Base-by-base conservation (phyloP, 208 protist genomes). In the Vickermania ingenoplastis region DNA sequence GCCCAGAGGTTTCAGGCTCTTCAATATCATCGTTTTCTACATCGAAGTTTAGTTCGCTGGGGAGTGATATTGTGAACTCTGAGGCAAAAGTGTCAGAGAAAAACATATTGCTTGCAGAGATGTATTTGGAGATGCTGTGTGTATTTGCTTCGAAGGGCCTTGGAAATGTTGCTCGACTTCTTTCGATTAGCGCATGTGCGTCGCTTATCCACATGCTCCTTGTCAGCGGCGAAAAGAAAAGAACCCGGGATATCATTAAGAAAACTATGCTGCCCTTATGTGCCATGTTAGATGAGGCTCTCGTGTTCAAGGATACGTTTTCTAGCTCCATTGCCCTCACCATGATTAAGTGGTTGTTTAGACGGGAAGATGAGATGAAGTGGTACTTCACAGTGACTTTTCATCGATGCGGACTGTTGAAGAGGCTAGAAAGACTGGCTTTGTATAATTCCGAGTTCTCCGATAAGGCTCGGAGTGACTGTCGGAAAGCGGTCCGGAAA, bases 311-410 rank as follows among this genome's bases (percentile, higher is more conserved):
- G 31, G 87, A 89, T 69, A 89, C 86, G 61, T 69, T 79, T 5
- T 91, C 84, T 3, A 94, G 89, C 63, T 75, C 83, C 17, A 63
- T 94, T 21, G 79, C 76, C 31, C 69, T 94, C 30, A 86, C 78
- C 27, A 94, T 94, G 87, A 83, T 87, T 3, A 75, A 88, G 58
- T 94, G 87, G 84, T 68, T 94, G 48, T 65, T 91, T 22, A 54
- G 69, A 54, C 78, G 87, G 59, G 63, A 71, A 2, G 65, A 67
- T 30, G 75, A 82, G 11, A 65, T 71, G 1, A 49, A 69, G 31
- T 81, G 79, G 67, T 59, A 76, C 31, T 86, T 90, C 52, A 45
- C 59, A 2, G 70, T 75, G 52, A 79, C 67, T 11, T 73, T 81
- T 1, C 67, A 82, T 27, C 70, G 83, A n/a, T 87, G 86, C 57